Evolutionary conservation across 148 eudicot species (phyloP).

Genomic region (Spergularia bocconei): DNA sequence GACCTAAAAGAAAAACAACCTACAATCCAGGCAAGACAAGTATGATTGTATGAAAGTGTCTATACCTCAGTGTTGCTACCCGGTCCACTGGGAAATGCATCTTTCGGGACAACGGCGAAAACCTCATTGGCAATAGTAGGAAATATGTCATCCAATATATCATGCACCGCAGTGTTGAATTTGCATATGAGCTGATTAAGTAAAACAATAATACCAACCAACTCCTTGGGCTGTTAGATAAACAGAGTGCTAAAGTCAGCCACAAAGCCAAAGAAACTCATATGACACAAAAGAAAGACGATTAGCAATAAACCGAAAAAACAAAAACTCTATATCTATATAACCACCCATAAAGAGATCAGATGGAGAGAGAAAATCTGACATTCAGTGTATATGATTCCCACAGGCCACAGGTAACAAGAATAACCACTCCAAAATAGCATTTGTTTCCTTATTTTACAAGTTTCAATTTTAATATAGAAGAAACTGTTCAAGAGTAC

Average conservation of each 20-base stretch:
- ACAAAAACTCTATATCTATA: background rate
- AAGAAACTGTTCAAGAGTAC: background rate
- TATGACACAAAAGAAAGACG: conserved; percentile 5
- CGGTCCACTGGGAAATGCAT: conserved; percentile 72
- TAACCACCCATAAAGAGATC: background rate
- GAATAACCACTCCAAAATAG: background rate
- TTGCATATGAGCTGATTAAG: conserved; percentile 93
- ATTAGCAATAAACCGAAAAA: background rate
- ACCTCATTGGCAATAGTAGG: conserved; percentile 74
- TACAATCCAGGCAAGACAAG: conserved; percentile 4
- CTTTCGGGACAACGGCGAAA: conserved; percentile 63
- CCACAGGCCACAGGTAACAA: background rate
- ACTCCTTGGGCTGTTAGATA: conserved; percentile 75
- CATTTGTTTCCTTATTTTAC: background rate
- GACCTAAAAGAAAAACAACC: no score
- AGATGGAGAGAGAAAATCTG: no score
- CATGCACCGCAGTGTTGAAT: conserved; percentile 57
- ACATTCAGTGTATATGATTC: no score
- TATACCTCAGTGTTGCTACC: conserved; percentile 90
- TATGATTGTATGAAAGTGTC: background rate
- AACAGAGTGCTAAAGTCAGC: conserved; percentile 13
- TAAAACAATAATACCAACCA: conserved; percentile 77
- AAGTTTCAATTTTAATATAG: background rate
- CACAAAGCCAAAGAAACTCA: conserved; percentile 7
- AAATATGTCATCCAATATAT: conserved; percentile 72